Conservation (phyloP, 2,329 filamentous ascomycete species). For the Cladosporium velox region DNA sequence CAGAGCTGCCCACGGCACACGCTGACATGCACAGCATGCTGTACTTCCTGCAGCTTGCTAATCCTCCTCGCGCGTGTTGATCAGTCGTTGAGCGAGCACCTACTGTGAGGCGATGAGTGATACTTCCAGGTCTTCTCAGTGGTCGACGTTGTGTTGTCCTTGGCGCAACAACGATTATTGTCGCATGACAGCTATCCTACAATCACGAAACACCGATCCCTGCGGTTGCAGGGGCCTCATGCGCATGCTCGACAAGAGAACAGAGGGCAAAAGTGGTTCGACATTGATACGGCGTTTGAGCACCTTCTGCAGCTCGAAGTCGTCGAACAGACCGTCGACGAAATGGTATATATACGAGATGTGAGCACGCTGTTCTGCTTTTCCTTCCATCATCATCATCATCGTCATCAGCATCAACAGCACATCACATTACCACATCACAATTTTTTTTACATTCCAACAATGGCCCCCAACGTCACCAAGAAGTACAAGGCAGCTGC, state of each 20-base stretch:
- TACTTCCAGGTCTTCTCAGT: not conserved
- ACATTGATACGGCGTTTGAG: conserved; percentile 13
- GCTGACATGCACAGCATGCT: not conserved
- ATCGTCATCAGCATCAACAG: not conserved
- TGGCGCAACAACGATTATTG: not conserved
- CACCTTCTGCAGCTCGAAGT: not conserved
- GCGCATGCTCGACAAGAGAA: not conserved
- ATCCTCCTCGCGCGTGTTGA: not conserved
- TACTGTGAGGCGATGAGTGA: not conserved
- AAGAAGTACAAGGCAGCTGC: conserved; percentile 53
- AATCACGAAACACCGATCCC: not conserved
- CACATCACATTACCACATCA: not conserved
- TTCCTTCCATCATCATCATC: conserved; percentile 2
- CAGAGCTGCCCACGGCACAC: not conserved
- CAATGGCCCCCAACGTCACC: conserved; percentile 42
- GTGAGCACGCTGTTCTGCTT: not conserved
- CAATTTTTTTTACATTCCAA: not conserved
- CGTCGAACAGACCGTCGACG: not conserved
- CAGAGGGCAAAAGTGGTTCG: not conserved
- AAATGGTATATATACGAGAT: conserved; percentile 1
- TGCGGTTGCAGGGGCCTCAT: not conserved
- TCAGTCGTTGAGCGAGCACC: not conserved
- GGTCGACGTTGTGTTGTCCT: not conserved
- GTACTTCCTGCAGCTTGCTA: not conserved
- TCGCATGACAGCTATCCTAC: not conserved